phyloP scores from a whole-genome alignment of 2,329 filamentous ascomycete species.

The Westerdykella aurantiaca region DNA sequence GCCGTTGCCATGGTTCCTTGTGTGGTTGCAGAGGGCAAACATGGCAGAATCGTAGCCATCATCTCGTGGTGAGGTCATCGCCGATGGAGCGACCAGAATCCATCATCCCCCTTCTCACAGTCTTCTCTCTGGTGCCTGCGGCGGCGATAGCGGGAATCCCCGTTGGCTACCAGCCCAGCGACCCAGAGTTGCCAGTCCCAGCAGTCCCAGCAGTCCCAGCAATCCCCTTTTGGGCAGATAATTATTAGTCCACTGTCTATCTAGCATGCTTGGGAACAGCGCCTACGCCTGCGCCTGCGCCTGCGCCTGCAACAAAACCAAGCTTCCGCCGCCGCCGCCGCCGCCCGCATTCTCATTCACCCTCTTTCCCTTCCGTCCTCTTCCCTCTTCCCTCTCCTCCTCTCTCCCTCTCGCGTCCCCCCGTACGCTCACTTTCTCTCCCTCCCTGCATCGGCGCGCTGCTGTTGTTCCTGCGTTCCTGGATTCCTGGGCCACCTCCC shows the following conservation, averaged over 20 bases:
- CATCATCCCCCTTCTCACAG: no score
- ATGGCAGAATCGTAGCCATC: no score
- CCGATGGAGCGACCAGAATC: no score
- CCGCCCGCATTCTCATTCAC: constrained; percentile 9
- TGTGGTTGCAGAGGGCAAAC: no score
- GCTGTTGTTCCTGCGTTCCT: neutral
- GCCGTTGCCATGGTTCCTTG: no score
- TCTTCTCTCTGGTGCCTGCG: no score
- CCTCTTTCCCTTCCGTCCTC: constrained; percentile 10
- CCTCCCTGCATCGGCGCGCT: constrained; percentile 2
- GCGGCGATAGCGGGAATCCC: no score
- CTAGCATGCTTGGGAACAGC: neutral
- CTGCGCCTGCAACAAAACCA: neutral
- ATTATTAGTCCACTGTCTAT: neutral
- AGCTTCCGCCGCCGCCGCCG: constrained; percentile 10
- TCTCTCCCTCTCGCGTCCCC: constrained; percentile 1
- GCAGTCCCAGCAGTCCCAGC: no score
- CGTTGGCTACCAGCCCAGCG: no score
- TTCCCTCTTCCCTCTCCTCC: neutral
- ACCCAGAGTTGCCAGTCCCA: no score
- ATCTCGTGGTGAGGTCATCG: neutral
- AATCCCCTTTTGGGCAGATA: no score
- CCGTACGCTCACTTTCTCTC: constrained; percentile 3
- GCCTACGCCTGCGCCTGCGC: neutral
- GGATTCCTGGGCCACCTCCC: no score